These are phyloP conservation scores for Kwoniella sp. DNA, from an alignment of 768 basidiomycete genomes.

Conservation along the genomic window DNA sequence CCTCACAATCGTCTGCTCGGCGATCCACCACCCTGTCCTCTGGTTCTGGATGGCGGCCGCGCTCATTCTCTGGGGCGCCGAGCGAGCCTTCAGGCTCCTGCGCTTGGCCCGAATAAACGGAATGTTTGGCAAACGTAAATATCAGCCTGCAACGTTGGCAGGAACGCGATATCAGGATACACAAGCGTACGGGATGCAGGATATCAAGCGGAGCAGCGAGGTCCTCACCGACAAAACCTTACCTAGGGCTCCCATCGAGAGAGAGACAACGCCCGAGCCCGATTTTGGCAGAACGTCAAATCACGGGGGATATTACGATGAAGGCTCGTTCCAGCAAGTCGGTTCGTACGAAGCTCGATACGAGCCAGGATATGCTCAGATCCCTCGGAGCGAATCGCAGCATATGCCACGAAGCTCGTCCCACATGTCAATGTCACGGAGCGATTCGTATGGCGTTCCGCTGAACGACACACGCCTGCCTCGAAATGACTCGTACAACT, in stretches of 20 bases:
- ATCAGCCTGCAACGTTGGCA: conserved; percentile 24
- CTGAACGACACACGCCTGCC: not conserved
- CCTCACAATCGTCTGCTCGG: conserved; percentile 65
- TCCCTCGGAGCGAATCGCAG: not conserved
- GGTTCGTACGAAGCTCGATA: conserved; percentile 44
- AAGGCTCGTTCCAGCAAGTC: conserved; percentile 43
- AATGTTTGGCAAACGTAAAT: conserved; percentile 55
- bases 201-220: conserved; percentile 23
- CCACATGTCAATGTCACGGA: not conserved
- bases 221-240: conserved; percentile 36
- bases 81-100: conserved; percentile 64
- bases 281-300: conserved; percentile 27
- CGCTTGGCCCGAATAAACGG: conserved; percentile 68
- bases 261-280: not conserved
- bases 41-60: conserved; percentile 72
- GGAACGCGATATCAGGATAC: conserved; percentile 32
- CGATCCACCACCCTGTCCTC: conserved; percentile 69
- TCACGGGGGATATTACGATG: conserved; percentile 36
- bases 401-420: conserved; percentile 11
- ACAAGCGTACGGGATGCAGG: conserved; percentile 23
- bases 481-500: not conserved
- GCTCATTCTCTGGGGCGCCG: conserved; percentile 66
- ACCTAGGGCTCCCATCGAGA: conserved; percentile 23
- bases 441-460: not conserved
- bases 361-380: conserved; percentile 29